Percentiles rank a stretch among this genome's conserved stretches.
Conservation (phyloP, 306 rosid species). For the Gillenia trifoliata region DNA sequence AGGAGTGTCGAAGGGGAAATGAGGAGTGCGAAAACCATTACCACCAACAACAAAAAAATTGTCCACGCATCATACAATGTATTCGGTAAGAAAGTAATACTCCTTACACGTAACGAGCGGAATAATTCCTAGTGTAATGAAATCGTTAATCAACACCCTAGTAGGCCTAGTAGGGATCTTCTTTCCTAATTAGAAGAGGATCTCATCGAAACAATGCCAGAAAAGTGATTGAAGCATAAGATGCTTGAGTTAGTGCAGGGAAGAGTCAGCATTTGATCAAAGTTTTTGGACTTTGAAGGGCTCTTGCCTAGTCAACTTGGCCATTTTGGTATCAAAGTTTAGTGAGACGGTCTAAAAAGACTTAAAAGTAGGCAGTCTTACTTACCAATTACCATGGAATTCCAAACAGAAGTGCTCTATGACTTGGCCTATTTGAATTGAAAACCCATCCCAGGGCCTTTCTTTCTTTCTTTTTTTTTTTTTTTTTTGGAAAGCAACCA, state of each 20-base stretch:
- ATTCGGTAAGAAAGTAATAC: no score
- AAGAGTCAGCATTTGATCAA: constrained; percentile 24
- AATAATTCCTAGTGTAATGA: background rate
- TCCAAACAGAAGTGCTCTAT: background rate
- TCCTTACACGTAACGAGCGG: no score
- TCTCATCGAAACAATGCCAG: constrained; percentile 1
- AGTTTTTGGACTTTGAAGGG: constrained; percentile 1
- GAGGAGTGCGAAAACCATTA: no score
- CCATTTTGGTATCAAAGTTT: constrained; percentile 12
- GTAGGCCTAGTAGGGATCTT: constrained; percentile 17
- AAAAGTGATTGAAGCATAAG: constrained; percentile 21
- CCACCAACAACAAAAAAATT: no score
- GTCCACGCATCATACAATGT: no score
- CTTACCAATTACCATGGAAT: background rate
- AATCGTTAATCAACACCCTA: constrained; percentile 22
- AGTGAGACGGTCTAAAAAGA: background rate
- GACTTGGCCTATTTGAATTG: constrained; percentile 13
- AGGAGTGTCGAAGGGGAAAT: no score
- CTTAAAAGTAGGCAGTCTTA: background rate
- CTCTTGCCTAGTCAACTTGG: constrained; percentile 28
- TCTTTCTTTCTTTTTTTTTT: background rate
- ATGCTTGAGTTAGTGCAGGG: constrained; percentile 29
- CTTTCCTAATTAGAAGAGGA: constrained; percentile 13
- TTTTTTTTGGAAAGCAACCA: background rate
- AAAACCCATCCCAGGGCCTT: constrained; percentile 3